Percentiles rank a stretch among this genome's conserved stretches.
These are phyloP conservation scores for Berkeleyomyces basicola DNA, from an alignment of 2,329 filamentous ascomycete genomes.

Conservation along the genomic window DNA sequence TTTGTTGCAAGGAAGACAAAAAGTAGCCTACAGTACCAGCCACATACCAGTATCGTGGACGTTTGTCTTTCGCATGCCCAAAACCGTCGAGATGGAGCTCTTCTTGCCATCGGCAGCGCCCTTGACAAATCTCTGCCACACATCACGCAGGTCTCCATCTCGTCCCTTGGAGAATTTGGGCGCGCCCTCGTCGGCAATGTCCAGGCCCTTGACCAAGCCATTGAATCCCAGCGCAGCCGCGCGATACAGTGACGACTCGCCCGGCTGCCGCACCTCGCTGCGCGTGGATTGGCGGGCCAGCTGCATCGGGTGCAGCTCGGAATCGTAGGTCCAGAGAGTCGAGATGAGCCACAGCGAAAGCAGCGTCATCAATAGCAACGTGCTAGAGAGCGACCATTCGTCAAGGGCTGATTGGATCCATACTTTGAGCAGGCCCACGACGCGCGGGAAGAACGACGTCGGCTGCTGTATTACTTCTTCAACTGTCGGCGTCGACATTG, in stretches of 20 bases:
- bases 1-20: not conserved
- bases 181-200: slow-evolving; percentile 63
- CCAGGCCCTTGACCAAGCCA: slow-evolving; percentile 58
- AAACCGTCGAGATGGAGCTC: slow-evolving; percentile 61
- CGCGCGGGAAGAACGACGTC: slow-evolving; percentile 21
- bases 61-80: slow-evolving; percentile 56
- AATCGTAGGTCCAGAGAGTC: slow-evolving; percentile 55
- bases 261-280: slow-evolving; percentile 63
- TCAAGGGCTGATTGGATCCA: slow-evolving; percentile 51
- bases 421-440: slow-evolving; percentile 50
- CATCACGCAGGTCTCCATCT: slow-evolving; percentile 77
- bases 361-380: slow-evolving; percentile 45
- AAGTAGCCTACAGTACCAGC: not conserved
- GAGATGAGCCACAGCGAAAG: slow-evolving; percentile 53
- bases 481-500: not conserved
- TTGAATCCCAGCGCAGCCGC: slow-evolving; percentile 78
- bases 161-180: slow-evolving; percentile 71
- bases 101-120: slow-evolving; percentile 49
- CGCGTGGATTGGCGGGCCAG: slow-evolving; percentile 69
- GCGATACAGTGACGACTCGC: slow-evolving; percentile 73
- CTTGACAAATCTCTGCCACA: slow-evolving; percentile 61
- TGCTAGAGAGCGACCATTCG: slow-evolving; percentile 23
- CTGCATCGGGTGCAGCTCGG: slow-evolving; percentile 82
- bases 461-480: not conserved
- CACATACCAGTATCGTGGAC: slow-evolving; percentile 49